Percentiles rank a stretch among this genome's conserved stretches.
Evolutionary conservation across 2,329 filamentous ascomycete species (phyloP).

Genomic region (Ceratocystis eucalypticola): DNA sequence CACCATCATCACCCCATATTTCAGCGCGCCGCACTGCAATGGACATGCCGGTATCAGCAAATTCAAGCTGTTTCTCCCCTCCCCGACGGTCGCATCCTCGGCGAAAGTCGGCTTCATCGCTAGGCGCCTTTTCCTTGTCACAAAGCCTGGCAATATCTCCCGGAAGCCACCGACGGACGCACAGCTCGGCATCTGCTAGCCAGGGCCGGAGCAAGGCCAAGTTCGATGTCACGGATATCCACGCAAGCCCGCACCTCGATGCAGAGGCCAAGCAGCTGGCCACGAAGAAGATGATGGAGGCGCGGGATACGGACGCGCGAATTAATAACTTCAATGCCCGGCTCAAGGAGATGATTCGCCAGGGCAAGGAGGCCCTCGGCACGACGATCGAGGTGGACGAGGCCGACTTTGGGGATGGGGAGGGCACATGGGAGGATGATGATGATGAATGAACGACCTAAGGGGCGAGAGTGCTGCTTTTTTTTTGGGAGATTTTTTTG

Average conservation of each 20-base stretch:
- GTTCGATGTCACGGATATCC: constrained; percentile 22
- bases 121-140: not conserved
- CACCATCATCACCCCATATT: not conserved
- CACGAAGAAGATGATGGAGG: constrained; percentile 56
- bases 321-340: constrained; percentile 68
- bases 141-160: constrained; percentile 7
- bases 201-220: constrained; percentile 7
- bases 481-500: not conserved
- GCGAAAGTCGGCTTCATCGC: not conserved
- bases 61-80: constrained; percentile 21
- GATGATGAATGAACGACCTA: not conserved
- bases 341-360: constrained; percentile 72
- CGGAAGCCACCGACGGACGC: constrained; percentile 3
- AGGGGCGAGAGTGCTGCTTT: not conserved
- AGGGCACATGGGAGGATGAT: constrained; percentile 20
- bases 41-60: not conserved
- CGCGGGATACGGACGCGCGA: constrained; percentile 64
- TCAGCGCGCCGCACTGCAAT: not conserved
- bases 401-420: constrained; percentile 31
- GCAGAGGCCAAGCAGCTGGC: constrained; percentile 62
- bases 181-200: not conserved
- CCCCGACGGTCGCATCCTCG: constrained; percentile 29
- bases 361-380: constrained; percentile 76
- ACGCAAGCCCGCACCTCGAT: constrained; percentile 39
- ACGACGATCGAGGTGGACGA: constrained; percentile 53